These are phyloP conservation scores for Tulasnella sp. DNA, from an alignment of 768 basidiomycete species.

Conservation along the genomic window DNA sequence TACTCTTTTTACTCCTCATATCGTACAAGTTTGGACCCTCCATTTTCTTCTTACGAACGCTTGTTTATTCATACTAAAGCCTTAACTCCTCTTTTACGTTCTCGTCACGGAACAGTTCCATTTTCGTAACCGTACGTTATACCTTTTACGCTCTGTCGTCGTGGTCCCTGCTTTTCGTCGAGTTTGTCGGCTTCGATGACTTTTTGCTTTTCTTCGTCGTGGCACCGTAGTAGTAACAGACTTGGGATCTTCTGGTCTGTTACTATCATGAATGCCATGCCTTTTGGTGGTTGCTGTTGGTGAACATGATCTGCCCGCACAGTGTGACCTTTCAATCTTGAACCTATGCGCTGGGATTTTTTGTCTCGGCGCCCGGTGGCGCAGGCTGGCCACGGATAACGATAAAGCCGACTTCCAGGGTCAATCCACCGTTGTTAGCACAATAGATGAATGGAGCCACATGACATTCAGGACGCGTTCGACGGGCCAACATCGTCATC, in stretches of 20 bases:
- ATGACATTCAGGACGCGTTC: background rate
- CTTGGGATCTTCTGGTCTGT: background rate
- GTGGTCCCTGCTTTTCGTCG: too few relatives aligned
- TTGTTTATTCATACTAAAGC: background rate
- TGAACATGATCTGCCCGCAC: background rate
- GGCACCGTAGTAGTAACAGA: background rate
- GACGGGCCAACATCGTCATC: background rate
- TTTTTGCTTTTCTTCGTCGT: background rate
- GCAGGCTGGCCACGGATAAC: too few relatives aligned
- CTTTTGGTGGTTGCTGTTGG: conserved; percentile 2
- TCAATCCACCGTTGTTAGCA: too few relatives aligned
- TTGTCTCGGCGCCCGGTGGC: too few relatives aligned
- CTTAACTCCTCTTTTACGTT: background rate
- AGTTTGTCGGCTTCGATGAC: too few relatives aligned
- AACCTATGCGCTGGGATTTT: background rate
- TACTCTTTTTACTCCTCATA: too few relatives aligned
- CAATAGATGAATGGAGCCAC: too few relatives aligned
- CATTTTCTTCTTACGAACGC: background rate
- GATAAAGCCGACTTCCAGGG: too few relatives aligned
- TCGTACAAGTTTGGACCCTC: too few relatives aligned
- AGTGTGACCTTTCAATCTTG: background rate
- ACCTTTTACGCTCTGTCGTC: background rate
- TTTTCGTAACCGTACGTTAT: background rate
- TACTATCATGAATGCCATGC: background rate
- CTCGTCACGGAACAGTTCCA: background rate